Conservation (phyloP, 2,329 filamentous ascomycete species). For the Colletotrichum sp. region DNA sequence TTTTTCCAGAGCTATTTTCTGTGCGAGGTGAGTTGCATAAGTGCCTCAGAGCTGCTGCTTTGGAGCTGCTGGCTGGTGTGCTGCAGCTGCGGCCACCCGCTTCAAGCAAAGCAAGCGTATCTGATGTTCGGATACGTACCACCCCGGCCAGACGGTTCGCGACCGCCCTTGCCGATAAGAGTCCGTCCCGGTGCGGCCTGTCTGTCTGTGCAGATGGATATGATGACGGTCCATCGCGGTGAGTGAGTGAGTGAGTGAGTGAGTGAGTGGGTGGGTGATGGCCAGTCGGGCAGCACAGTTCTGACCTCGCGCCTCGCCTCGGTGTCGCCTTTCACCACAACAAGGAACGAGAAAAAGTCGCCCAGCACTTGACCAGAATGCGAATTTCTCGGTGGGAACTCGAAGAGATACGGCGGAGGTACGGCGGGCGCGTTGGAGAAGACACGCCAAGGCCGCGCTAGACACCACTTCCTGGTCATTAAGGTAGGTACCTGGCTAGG, state of each 20-base stretch:
- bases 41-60: background rate
- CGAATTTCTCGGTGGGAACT: background rate
- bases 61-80: background rate
- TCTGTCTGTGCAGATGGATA: background rate
- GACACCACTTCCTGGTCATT: constrained; percentile 8
- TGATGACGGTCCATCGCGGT: background rate
- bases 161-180: constrained; percentile 7
- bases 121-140: background rate
- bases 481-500: background rate
- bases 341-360: background rate
- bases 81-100: background rate
- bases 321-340: background rate
- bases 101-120: background rate
- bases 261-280: background rate
- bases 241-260: background rate
- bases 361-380: background rate
- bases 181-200: background rate
- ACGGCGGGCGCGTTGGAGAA: background rate
- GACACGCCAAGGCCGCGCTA: background rate
- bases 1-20: background rate
- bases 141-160: background rate
- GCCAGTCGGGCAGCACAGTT: background rate
- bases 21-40: background rate
- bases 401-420: background rate
- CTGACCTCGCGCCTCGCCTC: background rate